These are phyloP conservation scores for Lunasporangiospora selenospora DNA, from an alignment of 192 early-diverging fungal genomes.

Conservation along the genomic window DNA sequence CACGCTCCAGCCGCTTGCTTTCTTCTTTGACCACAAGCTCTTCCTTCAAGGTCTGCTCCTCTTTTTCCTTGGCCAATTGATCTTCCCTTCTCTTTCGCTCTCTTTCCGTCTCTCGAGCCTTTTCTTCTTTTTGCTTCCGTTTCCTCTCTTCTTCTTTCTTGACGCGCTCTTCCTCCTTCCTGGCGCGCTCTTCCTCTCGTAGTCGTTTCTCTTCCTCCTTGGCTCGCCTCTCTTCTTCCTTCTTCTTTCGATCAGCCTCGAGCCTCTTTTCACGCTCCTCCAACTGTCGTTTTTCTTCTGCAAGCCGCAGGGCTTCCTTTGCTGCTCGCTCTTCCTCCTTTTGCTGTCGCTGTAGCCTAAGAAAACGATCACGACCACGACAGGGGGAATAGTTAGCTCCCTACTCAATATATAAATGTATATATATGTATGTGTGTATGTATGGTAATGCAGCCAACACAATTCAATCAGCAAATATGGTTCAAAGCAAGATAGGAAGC, in stretches of 20 bases:
- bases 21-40: slow-evolving; percentile 14
- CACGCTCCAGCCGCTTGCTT: slow-evolving; percentile 19
- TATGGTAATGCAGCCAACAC: background rate
- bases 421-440: background rate
- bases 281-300: slow-evolving; percentile 50
- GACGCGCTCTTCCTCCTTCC: slow-evolving; percentile 54
- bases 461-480: background rate
- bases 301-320: slow-evolving; percentile 60
- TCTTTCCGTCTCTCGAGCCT: slow-evolving; percentile 58
- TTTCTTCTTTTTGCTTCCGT: slow-evolving; percentile 57
- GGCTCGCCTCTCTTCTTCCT: slow-evolving; percentile 63
- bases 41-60: slow-evolving; percentile 3
- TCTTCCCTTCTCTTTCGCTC: slow-evolving; percentile 56
- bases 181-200: slow-evolving; percentile 53
- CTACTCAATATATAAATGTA: background rate
- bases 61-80: slow-evolving; percentile 35
- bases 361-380: background rate
- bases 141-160: slow-evolving; percentile 58
- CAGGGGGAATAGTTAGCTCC: slow-evolving; percentile 1
- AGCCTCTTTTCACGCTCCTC: slow-evolving; percentile 57
- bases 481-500: background rate
- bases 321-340: slow-evolving; percentile 70
- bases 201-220: slow-evolving; percentile 64
- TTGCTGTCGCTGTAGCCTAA: slow-evolving; percentile 72
- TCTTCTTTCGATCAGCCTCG: slow-evolving; percentile 67